phyloP scores from a whole-genome alignment of 805 yeast species.

The Candida ortonii region DNA sequence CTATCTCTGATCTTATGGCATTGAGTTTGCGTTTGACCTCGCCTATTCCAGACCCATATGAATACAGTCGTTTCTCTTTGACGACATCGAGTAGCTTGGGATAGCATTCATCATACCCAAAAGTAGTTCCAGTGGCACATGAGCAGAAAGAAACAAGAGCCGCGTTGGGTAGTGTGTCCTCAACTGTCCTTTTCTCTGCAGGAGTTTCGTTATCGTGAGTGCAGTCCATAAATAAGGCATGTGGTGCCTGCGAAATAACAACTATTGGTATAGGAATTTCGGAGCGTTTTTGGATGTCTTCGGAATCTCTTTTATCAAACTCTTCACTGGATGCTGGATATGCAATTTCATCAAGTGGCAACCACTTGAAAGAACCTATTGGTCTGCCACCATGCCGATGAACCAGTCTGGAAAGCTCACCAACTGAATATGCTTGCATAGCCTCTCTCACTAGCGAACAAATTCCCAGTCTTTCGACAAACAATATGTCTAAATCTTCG shows the following conservation, averaged over 20 bases:
- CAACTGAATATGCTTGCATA: conserved; percentile 92
- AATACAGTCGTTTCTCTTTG: conserved; percentile 64
- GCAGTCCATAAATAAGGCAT: conserved; percentile 95
- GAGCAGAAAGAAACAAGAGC: conserved; percentile 91
- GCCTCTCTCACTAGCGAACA: conserved; percentile 92
- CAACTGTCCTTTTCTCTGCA: conserved; percentile 83
- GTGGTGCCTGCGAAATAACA: conserved; percentile 72
- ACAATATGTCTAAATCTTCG: conserved; percentile 83
- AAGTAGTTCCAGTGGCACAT: conserved; percentile 90
- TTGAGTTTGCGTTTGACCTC: conserved; percentile 62
- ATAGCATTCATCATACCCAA: conserved; percentile 91
- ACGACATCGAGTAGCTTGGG: conserved; percentile 82
- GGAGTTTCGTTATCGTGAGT: conserved; percentile 96
- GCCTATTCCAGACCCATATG: conserved; percentile 64
- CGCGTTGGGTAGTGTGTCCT: conserved; percentile 92
- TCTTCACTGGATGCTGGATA: conserved; percentile 54
- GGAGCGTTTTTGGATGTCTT: conserved; percentile 41
- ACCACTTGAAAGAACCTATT: conserved; percentile 83
- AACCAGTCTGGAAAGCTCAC: conserved; percentile 78
- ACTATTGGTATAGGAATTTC: conserved; percentile 68
- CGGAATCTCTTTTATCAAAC: conserved; percentile 18
- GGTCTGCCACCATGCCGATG: conserved; percentile 95
- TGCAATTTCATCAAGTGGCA: conserved; percentile 72
- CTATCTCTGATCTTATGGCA: conserved; percentile 54
- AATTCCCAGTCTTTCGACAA: conserved; percentile 87